Evolutionary conservation across 176 grass and related monocot genomes (phyloP).

Genomic region (Echinochloa phyllopogon): DNA sequence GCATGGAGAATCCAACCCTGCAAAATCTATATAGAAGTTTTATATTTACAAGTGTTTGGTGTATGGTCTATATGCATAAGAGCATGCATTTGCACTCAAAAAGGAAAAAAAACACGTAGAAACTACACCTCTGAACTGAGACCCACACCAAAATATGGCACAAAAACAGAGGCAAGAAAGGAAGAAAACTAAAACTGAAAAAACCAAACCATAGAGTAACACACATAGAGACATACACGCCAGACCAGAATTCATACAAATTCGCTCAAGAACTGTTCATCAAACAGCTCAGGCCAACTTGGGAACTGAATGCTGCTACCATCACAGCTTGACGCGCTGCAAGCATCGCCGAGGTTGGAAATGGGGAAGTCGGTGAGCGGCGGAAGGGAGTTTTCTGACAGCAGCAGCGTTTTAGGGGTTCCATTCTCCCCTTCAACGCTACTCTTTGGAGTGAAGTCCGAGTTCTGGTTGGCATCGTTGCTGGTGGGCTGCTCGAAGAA

Average conservation of each 20-base stretch:
- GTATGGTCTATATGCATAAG: slow-evolving; percentile 43
- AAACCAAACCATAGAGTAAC: slow-evolving; percentile 45
- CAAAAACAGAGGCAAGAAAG: slow-evolving; percentile 43
- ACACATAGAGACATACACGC: slow-evolving; percentile 28
- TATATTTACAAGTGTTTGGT: slow-evolving; percentile 68
- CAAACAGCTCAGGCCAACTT: slow-evolving; percentile 65
- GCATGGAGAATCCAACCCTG: slow-evolving; percentile 33
- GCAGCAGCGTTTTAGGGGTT: slow-evolving; percentile 50
- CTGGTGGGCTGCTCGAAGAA: slow-evolving; percentile 57
- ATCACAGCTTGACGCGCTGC: slow-evolving; percentile 72
- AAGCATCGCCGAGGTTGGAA: slow-evolving; percentile 72
- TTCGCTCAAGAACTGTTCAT: slow-evolving; percentile 66
- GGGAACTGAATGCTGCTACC: slow-evolving; percentile 57
- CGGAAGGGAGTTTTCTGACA: slow-evolving; percentile 68
- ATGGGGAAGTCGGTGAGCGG: slow-evolving; percentile 70
- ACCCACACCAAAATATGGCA: slow-evolving; percentile 37
- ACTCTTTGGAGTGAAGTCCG: slow-evolving; percentile 39
- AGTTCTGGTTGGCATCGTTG: slow-evolving; percentile 44
- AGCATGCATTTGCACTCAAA: slow-evolving; percentile 51
- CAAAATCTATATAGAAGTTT: slow-evolving; percentile 44
- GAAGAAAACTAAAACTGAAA: slow-evolving; percentile 46
- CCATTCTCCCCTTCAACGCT: slow-evolving; percentile 42
- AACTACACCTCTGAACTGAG: slow-evolving; percentile 53
- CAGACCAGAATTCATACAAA: slow-evolving; percentile 60
- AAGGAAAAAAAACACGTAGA: slow-evolving; percentile 42